Evolutionary conservation across 129 eudicot species (phyloP), one percentile per base, ranked within the genome.

Genomic region (Sambucus nigra): DNA sequence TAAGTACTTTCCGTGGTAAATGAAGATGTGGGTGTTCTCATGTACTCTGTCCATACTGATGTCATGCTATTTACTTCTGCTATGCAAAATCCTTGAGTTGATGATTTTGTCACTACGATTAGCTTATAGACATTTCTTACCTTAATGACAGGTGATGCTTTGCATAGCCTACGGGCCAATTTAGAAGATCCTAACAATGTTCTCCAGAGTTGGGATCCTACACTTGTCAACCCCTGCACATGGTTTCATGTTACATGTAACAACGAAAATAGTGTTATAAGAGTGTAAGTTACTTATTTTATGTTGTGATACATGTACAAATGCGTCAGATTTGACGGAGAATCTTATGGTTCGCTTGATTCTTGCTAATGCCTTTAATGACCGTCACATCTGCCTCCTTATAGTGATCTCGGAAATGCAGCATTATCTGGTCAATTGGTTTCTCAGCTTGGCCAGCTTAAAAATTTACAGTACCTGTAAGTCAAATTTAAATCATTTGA

Each of bases 191-290:
- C 93, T 40, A 69, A 81, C 39, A 81, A 78, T 68, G 88, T 86
- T 46, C 69, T 86, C 7, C 93, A 82, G 56, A 86, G 95, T 55
- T 86, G 95, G 95, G 93, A 86, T 66, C 93, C 95, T 6, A 86
- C 93, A 23, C 93, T 82, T 65, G 95, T 86, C 41, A 81, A 86
- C 61, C 95, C 95, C 16, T 86, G 95, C 70, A 86, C 95, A 22
- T 86, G 95, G 95, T 81, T 81, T 62, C 95, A 86, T 68, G 95
- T 86, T 26, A 86, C 95, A n/a, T 86, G 95, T 66, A 81, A 81
- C 82, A 79, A 77, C 48, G 95, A 86, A 25, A 82, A 86, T 58
- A 81, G 95, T 61, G 95, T 86, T 23, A 86, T 76, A 56, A 63
- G 95, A 78, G 93, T 86, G 95, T 86, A 68, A 62, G 84, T 59